Evolutionary conservation across 495 filamentous ascomycete species (phyloP).

Genomic region (Lophiotrema nucula): DNA sequence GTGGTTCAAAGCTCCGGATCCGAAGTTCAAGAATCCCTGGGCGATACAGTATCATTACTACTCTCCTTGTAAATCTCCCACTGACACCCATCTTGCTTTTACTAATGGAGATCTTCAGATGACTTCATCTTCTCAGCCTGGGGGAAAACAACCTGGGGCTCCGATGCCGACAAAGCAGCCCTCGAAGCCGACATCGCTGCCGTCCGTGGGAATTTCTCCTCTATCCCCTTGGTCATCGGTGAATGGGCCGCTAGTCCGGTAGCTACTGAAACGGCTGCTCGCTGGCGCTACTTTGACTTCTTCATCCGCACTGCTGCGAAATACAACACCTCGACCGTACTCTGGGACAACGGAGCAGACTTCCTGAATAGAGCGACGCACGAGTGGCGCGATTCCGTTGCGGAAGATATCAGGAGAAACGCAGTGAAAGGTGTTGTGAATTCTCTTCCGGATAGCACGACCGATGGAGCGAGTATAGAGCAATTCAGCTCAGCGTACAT

Average conservation of each 20-base stretch:
- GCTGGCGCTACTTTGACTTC: slow-evolving; percentile 60
- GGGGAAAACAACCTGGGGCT: slow-evolving; percentile 64
- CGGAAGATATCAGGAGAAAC: slow-evolving; percentile 49
- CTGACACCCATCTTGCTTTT: background rate
- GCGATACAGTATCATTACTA: slow-evolving; percentile 66
- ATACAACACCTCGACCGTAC: slow-evolving; percentile 49
- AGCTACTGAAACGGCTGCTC: slow-evolving; percentile 53
- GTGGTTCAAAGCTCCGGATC: slow-evolving; percentile 51
- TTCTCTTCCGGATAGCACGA: slow-evolving; percentile 54
- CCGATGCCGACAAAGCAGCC: slow-evolving; percentile 51
- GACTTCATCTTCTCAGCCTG: slow-evolving; percentile 55
- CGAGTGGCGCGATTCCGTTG: slow-evolving; percentile 52
- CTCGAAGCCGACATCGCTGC: slow-evolving; percentile 52
- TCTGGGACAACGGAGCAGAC: slow-evolving; percentile 61
- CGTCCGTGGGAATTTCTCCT: slow-evolving; percentile 54
- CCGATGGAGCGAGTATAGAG: slow-evolving; percentile 45
- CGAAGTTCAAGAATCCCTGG: slow-evolving; percentile 55
- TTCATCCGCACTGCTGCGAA: slow-evolving; percentile 50
- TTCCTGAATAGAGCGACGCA: slow-evolving; percentile 47
- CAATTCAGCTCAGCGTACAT: slow-evolving; percentile 55
- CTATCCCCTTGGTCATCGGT: slow-evolving; percentile 57
- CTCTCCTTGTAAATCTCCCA: slow-evolving; percentile 54
- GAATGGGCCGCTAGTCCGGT: slow-evolving; percentile 55
- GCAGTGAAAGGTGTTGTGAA: slow-evolving; percentile 49
- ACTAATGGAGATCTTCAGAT: slow-evolving; percentile 26